These are phyloP conservation scores for Spergularia azorica DNA, from an alignment of 179 eudicot genomes.

Conservation along the genomic window DNA sequence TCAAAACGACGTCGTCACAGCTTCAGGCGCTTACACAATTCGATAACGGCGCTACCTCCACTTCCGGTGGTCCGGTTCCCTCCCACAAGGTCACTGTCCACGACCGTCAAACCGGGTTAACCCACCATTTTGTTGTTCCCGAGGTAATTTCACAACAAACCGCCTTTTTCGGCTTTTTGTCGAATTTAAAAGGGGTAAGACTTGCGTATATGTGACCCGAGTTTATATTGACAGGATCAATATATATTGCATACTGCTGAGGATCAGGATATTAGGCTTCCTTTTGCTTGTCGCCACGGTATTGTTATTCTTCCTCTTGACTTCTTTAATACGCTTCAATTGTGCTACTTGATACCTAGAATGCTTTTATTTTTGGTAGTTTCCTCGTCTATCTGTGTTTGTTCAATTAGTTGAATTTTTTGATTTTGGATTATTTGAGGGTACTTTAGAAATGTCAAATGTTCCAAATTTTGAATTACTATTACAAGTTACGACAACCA, in stretches of 20 bases:
- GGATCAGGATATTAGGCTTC: constrained; percentile 74
- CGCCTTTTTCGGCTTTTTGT: too few relatives aligned
- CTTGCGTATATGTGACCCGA: too few relatives aligned
- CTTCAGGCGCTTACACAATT: constrained; percentile 38
- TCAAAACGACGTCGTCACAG: constrained; percentile 40
- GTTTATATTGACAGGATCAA: constrained; percentile 53
- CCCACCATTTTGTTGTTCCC: constrained; percentile 82
- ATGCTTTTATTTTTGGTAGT: too few relatives aligned
- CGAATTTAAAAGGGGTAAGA: too few relatives aligned
- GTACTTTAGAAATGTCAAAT: not conserved
- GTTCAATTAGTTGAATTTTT: not conserved
- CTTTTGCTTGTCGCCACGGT: constrained; percentile 99
- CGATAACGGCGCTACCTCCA: constrained; percentile 15
- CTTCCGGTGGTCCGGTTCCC: constrained; percentile 42
- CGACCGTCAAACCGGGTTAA: constrained; percentile 72
- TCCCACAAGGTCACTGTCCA: constrained; percentile 82
- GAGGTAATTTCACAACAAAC: constrained; percentile 44
- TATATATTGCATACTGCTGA: constrained; percentile 94
- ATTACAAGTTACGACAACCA: not conserved
- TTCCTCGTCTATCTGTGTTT: too few relatives aligned
- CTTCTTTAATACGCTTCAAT: not conserved
- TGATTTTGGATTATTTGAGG: not conserved
- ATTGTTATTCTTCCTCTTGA: constrained; percentile 24
- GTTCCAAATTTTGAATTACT: not conserved
- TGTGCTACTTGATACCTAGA: too few relatives aligned